Base-by-base conservation (phyloP, 192 early-diverging fungal genomes). In the Gonapodya sp. region DNA sequence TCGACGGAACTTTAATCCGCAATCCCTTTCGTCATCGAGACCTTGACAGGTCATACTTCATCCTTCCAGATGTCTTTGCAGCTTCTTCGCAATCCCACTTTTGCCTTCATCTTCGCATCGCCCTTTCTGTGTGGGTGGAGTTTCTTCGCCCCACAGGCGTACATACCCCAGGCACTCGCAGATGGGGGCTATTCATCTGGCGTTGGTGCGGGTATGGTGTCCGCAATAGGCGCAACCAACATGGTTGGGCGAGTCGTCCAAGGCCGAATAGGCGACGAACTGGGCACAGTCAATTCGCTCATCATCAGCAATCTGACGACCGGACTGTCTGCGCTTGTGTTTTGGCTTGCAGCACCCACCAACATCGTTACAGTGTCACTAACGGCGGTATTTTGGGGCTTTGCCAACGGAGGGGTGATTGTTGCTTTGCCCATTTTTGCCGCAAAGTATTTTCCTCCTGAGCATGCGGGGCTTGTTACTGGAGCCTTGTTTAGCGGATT, bases 231-330 rank as follows among this genome's bases (percentile, higher is more conserved):
- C 8, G 46, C 8, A 8, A 24, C 24, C 46, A 64, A 64, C 24
- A 64, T 64, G 46, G 46, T 64, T 64, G 46, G 46, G 24, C 46
- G 46, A 64, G 46, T 64, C 46, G 46, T 64, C 46, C 46, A 64
- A 64, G 46, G 46, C 24, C 46, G 46, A 8, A 64, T 64, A 8
- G 46, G 46, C 46, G 46, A 64, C 46, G 8, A 64, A 16, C 46
- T 64, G 8, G 46, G 46, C 8, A 64, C 46, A 64, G 8, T 64
- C 46, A 64, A 64, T 24, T 64, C 46, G 24, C 46, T 64, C 24
- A 8, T 64, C 24, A 16, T 64, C 8, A 64, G 46, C 46, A 64
- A 64, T 24, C 46, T 64, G 8, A 64, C 24, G 8, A 64, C 46
- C 46, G 46, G 46, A 16, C 46, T 64, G 8, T 64, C 46, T 16